Percentiles rank a stretch among this genome's conserved stretches.
Conservation (phyloP, 1,139 yeast species). For the Geotrichum europaeum region DNA sequence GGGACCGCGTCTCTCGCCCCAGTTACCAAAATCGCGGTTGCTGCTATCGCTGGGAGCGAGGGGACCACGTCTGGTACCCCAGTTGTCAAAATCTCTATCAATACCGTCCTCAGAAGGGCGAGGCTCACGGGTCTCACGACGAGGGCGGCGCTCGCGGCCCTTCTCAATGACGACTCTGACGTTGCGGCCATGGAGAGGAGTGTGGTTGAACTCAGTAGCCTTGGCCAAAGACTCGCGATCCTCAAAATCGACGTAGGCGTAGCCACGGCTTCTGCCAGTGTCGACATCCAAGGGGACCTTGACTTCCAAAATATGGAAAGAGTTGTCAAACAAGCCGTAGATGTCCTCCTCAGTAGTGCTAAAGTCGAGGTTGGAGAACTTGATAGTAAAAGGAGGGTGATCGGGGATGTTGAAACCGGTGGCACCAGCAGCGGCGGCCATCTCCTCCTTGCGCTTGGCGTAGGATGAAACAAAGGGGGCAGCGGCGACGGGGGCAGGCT, state of each 20-base stretch:
- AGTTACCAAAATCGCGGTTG: conserved; percentile 32
- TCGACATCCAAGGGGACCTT: conserved; percentile 57
- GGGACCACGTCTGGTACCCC: conserved; percentile 31
- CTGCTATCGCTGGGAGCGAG: conserved; percentile 40
- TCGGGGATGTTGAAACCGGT: conserved; percentile 82
- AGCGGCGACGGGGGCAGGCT: conserved; percentile 8
- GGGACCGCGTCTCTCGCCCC: conserved; percentile 34
- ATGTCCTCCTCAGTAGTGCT: conserved; percentile 65
- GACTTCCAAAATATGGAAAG: conserved; percentile 57
- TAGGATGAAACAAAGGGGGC: conserved; percentile 4
- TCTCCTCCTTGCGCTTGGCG: background rate
- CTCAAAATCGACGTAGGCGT: conserved; percentile 77
- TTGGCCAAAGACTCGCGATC: conserved; percentile 63
- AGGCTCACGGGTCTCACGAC: conserved; percentile 8
- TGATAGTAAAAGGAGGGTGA: conserved; percentile 84
- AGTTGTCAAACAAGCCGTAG: conserved; percentile 50
- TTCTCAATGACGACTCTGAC: conserved; percentile 73
- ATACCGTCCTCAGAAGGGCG: conserved; percentile 24
- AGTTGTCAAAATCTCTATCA: conserved; percentile 30
- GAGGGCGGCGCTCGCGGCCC: conserved; percentile 35
- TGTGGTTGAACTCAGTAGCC: conserved; percentile 58
- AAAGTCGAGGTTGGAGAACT: conserved; percentile 82
- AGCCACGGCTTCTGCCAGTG: conserved; percentile 63
- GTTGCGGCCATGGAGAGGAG: conserved; percentile 67
- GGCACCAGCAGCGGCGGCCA: conserved; percentile 6